Conservation (phyloP, 2,329 filamentous ascomycete genomes). For the Rhinocladiella mackenziei region DNA sequence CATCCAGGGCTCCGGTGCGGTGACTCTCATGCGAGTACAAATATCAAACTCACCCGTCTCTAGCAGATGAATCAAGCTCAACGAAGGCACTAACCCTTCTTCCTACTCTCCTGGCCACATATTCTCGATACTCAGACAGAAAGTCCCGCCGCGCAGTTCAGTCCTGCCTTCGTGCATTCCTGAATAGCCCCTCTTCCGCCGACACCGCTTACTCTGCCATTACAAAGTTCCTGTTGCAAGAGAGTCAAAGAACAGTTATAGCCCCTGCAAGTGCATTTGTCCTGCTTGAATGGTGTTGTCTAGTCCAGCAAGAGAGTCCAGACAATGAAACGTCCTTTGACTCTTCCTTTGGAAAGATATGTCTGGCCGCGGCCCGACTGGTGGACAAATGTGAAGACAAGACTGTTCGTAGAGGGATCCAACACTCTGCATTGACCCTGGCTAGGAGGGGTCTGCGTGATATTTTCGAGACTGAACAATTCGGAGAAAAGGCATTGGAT, state of each 20-base stretch:
- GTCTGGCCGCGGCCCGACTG: conserved; percentile 66
- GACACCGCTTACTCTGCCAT: conserved; percentile 38
- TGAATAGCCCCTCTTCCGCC: conserved; percentile 55
- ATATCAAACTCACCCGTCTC: conserved; percentile 7
- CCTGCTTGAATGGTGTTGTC: conserved; percentile 81
- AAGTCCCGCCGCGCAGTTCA: conserved; percentile 79
- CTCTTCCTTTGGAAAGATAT: conserved; percentile 56
- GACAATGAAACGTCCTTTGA: conserved; percentile 55
- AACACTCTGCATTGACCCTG: conserved; percentile 69
- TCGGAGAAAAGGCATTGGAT: conserved; percentile 58
- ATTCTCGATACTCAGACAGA: conserved; percentile 81
- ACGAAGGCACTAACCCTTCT: conserved; percentile 5
- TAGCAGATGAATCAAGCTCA: conserved; percentile 8
- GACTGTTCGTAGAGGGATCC: conserved; percentile 60
- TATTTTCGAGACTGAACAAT: conserved; percentile 58
- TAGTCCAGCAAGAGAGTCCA: conserved; percentile 69
- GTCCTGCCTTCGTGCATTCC: conserved; percentile 67
- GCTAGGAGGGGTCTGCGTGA: conserved; percentile 76
- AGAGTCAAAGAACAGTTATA: conserved; percentile 72
- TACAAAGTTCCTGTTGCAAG: conserved; percentile 62
- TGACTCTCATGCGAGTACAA: not conserved
- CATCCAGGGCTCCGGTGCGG: conserved; percentile 18
- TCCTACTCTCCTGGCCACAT: conserved; percentile 69
- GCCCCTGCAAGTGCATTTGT: conserved; percentile 80
- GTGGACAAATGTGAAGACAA: conserved; percentile 73